Evolutionary conservation across 2,329 filamentous ascomycete species (phyloP).

Genomic region (Epichloe festucae): DNA sequence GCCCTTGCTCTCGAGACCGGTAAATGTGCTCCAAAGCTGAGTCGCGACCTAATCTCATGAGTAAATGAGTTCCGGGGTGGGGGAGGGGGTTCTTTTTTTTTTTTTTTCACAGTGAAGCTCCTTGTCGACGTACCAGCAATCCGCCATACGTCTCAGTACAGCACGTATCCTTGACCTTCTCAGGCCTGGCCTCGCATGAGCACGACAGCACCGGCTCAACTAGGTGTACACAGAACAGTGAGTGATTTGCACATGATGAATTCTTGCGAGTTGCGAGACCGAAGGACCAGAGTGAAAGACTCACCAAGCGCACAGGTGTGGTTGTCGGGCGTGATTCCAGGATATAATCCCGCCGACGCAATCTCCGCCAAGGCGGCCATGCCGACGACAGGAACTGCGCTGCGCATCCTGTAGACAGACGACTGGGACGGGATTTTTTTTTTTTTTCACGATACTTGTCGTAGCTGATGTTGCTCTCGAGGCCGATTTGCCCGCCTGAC

Average conservation of each 20-base stretch:
- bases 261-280: too few species aligned
- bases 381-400: background rate
- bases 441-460: too few species aligned
- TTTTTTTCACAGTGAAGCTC: too few species aligned
- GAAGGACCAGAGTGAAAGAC: background rate
- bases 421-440: too few species aligned
- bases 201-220: slow-evolving; percentile 30
- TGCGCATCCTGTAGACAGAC: background rate
- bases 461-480: too few species aligned
- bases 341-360: too few species aligned
- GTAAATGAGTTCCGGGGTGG: fast-evolving
- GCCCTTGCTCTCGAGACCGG: slow-evolving; percentile 42
- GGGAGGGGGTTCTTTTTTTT: background rate
- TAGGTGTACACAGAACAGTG: background rate
- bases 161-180: slow-evolving; percentile 41
- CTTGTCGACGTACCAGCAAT: slow-evolving; percentile 28
- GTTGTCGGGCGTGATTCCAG: slow-evolving; percentile 33
- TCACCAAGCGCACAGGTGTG: slow-evolving; percentile 41
- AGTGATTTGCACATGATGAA: too few species aligned
- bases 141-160: slow-evolving; percentile 54
- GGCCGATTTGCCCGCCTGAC: too few species aligned
- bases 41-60: slow-evolving; percentile 32
- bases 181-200: slow-evolving; percentile 29
- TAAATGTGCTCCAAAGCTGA: slow-evolving; percentile 54
- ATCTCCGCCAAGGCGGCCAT: background rate